Base-by-base conservation (phyloP, 257 asterid species). In the Nicotiana tabacum region DNA sequence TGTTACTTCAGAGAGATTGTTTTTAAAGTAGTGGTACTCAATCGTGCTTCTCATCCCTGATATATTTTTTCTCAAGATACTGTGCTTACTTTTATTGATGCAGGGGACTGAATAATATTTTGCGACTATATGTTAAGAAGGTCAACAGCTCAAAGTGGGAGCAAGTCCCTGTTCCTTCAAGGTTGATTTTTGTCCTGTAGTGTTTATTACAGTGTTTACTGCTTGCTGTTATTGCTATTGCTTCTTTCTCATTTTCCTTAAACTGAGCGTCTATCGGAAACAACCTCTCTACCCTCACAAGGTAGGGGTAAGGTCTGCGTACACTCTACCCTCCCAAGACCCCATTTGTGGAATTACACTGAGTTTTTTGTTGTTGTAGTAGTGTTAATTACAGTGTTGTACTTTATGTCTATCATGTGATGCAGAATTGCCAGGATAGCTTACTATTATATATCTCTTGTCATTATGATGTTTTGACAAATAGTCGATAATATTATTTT, bases 41-140 rank as follows among this genome's bases (percentile, higher is more conserved):
- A 27, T 27, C 80, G 18, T 27, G 39, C 29, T 74, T 72, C 16
- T 51, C 62, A 48, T 51, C 27, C 4, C 9, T 74, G 64, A 51
- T 51, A 15, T 24, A 11, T 0, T 6, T 27, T 51, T 24, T 51
- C 57, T 48, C 11, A 43, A 51, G 27, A 74, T 74, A 2, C 8
- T 0, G 62, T 74, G 80, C 46, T 27, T 74, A 4, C 27, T 60
- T 83, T 51, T 86, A 78, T 27, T 74, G 43, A 48, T 91, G 83
- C 97, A 96, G 99, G 93, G 94, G 98, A 83, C 87, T 96, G 91
- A 96, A 94, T 86, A 96, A 96, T 88, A 96, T 96, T 76, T 79
- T 96, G 90, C 92, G 98, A 89, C 90, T 94, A 61, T 93, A 93
- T 64, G 89, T 92, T 57, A 96, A 96, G 90, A 96, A 94, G 96